Evolutionary conservation across 441 rosid genomes (phyloP), one percentile per base, ranked within the genome.

Genomic region (Croton setiger): DNA sequence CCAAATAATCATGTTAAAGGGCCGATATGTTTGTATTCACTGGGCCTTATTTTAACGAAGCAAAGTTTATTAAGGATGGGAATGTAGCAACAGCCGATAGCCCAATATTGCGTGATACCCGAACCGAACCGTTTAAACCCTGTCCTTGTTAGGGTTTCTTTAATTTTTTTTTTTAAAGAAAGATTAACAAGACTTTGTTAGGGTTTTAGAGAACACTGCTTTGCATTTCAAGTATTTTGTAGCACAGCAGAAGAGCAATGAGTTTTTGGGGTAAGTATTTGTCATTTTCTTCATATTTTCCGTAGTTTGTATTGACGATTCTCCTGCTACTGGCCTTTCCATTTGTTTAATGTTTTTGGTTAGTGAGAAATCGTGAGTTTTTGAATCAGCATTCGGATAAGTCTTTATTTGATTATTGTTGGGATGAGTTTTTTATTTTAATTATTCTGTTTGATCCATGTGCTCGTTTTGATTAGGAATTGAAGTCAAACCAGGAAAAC

Each of bases 401-500:
- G 12, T 7, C 1, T 8, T n/a, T 17, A 5, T 4, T 13, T 7
- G 41, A 51, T 51, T 27, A 27, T 20, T 58, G 5, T 2, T 43
- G 7, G 7, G 1, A 18, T 63, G 6, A 17, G 9, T 51, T 47
- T 23, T 43, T 20, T 12, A 14, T 15, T 51, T 48, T 43, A 13
- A 49, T 51, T 39, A 3, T 21, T 54, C 63, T 35, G 35, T 58
- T 44, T 57, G 12, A 17, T 67, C 62, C 60, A 64, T 27, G 31
- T 67, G 41, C 49, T 64, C 3, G 14, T 54, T 5, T 62, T 54
- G 60, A 59, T 60, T 80, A 92, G 97, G 98, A 48, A 72, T 90
- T 72, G 98, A 92, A 82, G 88, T 94, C 75, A 87, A 90, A 82
- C 96, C 99, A 5, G 97, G 92, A 23, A 84, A 85, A 68, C 85